A percentile compares a stretch with the other conserved stretches of the same genome.
phyloP scores from a whole-genome alignment of 495 filamentous ascomycete species.

The Clavariopsis aquatica region DNA sequence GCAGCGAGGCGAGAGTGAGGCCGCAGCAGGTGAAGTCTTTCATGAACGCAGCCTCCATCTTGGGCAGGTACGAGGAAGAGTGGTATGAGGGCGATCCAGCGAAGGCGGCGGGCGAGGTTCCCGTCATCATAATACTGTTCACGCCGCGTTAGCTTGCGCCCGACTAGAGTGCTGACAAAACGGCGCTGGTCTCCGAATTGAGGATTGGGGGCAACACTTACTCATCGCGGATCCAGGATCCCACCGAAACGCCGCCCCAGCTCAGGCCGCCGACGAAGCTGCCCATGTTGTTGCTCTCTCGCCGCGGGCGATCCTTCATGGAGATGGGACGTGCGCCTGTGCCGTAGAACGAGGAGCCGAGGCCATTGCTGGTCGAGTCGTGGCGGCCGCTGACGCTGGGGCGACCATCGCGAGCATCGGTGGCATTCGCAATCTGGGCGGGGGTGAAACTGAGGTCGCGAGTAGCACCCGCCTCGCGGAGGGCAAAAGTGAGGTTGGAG shows the following conservation, averaged over 20 bases:
- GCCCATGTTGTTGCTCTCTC: conserved; percentile 73
- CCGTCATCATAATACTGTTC: conserved; percentile 90
- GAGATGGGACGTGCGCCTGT: conserved; percentile 84
- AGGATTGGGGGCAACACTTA: conserved; percentile 60
- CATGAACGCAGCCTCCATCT: conserved; percentile 97
- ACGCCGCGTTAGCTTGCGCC: conserved; percentile 7
- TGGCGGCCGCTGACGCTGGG: conserved; percentile 66
- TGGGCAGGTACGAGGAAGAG: conserved; percentile 95
- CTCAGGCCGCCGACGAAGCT: conserved; percentile 94
- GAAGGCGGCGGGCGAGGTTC: conserved; percentile 87
- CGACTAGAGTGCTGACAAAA: conserved; percentile 11
- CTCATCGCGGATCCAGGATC: conserved; percentile 97
- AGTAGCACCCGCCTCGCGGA: conserved; percentile 53
- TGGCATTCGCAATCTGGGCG: conserved; percentile 44
- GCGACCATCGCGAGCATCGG: conserved; percentile 45
- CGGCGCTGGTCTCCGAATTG: neutral
- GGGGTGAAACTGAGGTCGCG: conserved; percentile 37
- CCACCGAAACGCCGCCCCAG: conserved; percentile 94
- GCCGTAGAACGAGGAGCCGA: conserved; percentile 56
- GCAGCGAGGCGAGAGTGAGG: conserved; percentile 79
- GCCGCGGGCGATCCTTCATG: conserved; percentile 71
- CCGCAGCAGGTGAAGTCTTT: conserved; percentile 93
- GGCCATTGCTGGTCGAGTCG: conserved; percentile 67
- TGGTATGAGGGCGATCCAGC: conserved; percentile 88
- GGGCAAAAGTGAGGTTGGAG: conserved; percentile 63